A percentile compares a stretch with the other conserved stretches of the same genome.
Evolutionary conservation across 129 eudicot species (phyloP).

Genomic region (Flaveria bidentis): DNA sequence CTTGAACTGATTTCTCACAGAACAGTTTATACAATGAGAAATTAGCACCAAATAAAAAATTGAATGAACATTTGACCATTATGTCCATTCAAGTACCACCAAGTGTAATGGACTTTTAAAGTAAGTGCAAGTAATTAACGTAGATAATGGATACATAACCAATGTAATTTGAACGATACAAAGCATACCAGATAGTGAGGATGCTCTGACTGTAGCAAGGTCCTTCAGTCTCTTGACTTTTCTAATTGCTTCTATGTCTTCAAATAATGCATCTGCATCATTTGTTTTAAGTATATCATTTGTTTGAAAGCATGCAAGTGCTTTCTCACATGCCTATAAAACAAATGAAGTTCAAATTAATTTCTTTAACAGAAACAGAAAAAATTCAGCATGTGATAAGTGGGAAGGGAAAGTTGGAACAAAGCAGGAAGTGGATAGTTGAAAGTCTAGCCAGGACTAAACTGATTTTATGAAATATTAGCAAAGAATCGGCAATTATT

Average conservation of each 20-base stretch:
- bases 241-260: constrained; percentile 37
- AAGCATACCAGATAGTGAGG: constrained; percentile 70
- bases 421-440: neutral
- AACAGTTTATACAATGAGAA: constrained; percentile 1
- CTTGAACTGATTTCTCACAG: constrained; percentile 62
- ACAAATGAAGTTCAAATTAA: neutral
- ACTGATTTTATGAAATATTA: constrained; percentile 9
- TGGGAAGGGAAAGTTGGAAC: constrained; percentile 11
- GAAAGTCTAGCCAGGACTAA: neutral
- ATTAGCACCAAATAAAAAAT: neutral
- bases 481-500: constrained; percentile 20
- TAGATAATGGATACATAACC: neutral
- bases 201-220: constrained; percentile 47
- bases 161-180: constrained; percentile 5
- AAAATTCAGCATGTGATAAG: constrained; percentile 5
- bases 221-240: constrained; percentile 60
- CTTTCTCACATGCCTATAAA: constrained; percentile 72
- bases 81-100: constrained; percentile 12
- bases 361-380: neutral
- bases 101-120: neutral
- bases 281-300: constrained; percentile 24
- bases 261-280: constrained; percentile 26
- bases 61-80: neutral
- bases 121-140: neutral
- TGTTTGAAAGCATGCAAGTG: constrained; percentile 45